These are phyloP conservation scores for Talinum fruticosum DNA, from an alignment of 148 eudicot species.

Conservation along the genomic window DNA sequence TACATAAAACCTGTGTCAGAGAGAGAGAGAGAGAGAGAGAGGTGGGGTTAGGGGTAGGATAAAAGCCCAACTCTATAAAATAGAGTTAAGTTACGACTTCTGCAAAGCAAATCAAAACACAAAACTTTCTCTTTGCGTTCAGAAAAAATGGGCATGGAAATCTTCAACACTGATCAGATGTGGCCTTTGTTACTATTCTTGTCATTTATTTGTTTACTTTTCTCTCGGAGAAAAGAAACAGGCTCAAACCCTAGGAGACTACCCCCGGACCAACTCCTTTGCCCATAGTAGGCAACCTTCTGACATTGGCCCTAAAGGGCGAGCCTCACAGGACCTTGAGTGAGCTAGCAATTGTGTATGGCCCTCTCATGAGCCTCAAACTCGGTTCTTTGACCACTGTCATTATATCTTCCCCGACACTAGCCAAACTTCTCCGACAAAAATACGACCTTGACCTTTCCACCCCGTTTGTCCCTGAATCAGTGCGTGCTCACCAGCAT, in stretches of 20 bases:
- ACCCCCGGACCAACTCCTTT: slow-evolving; percentile 38
- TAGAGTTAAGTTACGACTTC: no score
- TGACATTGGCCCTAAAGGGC: slow-evolving; percentile 21
- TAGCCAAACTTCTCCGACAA: slow-evolving; percentile 29
- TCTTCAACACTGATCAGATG: background rate
- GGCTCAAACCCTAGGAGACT: background rate
- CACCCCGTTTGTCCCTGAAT: slow-evolving; percentile 15
- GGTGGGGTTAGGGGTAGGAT: no score
- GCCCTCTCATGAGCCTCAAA: slow-evolving; percentile 39
- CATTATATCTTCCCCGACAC: slow-evolving; percentile 29
- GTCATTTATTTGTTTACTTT: slow-evolving; percentile 1
- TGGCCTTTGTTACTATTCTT: background rate
- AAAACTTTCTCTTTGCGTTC: no score
- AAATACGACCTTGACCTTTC: slow-evolving; percentile 17
- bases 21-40: no score
- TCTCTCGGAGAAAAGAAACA: background rate
- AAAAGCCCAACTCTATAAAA: no score
- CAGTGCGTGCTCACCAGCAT: slow-evolving; percentile 3
- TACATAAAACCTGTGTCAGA: no score
- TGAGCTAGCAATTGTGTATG: slow-evolving; percentile 24
- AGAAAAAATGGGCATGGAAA: no score
- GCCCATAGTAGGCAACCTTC: no score
- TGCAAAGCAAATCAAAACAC: no score
- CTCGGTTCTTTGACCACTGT: slow-evolving; percentile 34
- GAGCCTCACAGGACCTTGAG: slow-evolving; percentile 26